These are phyloP conservation scores for Chrysanthemum makinoi DNA, from an alignment of 129 eudicot genomes.

Conservation along the genomic window DNA sequence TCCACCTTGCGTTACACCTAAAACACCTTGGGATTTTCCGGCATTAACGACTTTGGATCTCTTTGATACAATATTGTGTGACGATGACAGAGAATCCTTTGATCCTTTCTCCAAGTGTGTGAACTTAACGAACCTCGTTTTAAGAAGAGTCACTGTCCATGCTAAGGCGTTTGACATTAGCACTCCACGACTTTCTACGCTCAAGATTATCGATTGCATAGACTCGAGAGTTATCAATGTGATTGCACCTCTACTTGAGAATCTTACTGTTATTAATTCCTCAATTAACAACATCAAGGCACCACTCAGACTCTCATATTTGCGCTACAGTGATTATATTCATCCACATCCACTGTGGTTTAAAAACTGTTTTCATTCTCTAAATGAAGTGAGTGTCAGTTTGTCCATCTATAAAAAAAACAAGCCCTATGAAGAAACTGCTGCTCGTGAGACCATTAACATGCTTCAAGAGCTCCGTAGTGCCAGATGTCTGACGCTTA, in stretches of 20 bases:
- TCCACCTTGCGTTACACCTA: neutral
- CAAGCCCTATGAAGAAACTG: neutral
- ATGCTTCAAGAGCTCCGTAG: slow-evolving; percentile 21
- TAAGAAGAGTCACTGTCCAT: neutral
- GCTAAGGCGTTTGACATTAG: slow-evolving; percentile 8
- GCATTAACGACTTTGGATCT: slow-evolving; percentile 20
- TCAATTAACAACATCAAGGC: neutral
- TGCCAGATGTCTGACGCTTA: slow-evolving; percentile 18
- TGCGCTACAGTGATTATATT: neutral
- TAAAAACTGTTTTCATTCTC: slow-evolving; percentile 1
- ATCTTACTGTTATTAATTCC: slow-evolving; percentile 11
- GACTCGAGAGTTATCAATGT: neutral
- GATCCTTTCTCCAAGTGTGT: slow-evolving; percentile 21
- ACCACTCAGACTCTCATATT: slow-evolving; percentile 17
- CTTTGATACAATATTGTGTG: neutral
- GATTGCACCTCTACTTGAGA: slow-evolving; percentile 22
- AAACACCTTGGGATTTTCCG: slow-evolving; percentile 27
- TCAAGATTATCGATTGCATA: neutral
- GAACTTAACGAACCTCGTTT: slow-evolving; percentile 12
- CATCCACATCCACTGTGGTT: neutral
- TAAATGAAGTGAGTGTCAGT: slow-evolving; percentile 4
- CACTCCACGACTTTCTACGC: slow-evolving; percentile 10
- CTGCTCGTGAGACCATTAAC: slow-evolving; percentile 8
- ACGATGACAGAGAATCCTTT: neutral
- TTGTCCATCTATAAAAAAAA: neutral